Conservation (phyloP, 495 filamentous ascomycete species). For the Trichoderma gamsii region DNA sequence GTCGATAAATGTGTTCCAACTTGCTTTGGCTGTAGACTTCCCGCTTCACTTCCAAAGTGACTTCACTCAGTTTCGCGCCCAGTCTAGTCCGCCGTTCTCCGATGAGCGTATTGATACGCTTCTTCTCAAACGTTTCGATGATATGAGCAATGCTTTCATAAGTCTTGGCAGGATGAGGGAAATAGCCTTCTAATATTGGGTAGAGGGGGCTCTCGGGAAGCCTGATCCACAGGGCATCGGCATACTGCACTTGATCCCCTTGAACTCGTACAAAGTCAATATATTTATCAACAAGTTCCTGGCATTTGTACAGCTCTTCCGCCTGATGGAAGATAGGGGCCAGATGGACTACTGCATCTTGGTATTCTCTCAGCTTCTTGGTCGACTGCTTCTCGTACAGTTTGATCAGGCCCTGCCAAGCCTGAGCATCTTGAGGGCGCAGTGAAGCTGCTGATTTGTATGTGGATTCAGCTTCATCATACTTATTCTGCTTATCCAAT, state of each 20-base stretch:
- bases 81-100: slow-evolving; percentile 82
- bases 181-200: slow-evolving; percentile 73
- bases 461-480: slow-evolving; percentile 62
- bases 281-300: slow-evolving; percentile 77
- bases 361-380: slow-evolving; percentile 66
- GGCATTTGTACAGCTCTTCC: slow-evolving; percentile 63
- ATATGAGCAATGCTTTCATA: slow-evolving; percentile 82
- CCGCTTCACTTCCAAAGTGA: slow-evolving; percentile 77
- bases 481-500: slow-evolving; percentile 64
- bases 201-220: slow-evolving; percentile 75
- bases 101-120: slow-evolving; percentile 85
- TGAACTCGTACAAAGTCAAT: slow-evolving; percentile 59
- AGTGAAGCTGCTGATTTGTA: slow-evolving; percentile 67
- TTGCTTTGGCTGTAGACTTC: slow-evolving; percentile 69
- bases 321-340: slow-evolving; percentile 65
- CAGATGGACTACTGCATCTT: slow-evolving; percentile 60
- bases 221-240: slow-evolving; percentile 64
- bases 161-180: slow-evolving; percentile 73
- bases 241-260: slow-evolving; percentile 66
- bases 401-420: slow-evolving; percentile 86
- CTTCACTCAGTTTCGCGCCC: slow-evolving; percentile 74
- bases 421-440: slow-evolving; percentile 50
- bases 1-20: slow-evolving; percentile 67
- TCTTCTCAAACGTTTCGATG: slow-evolving; percentile 78
- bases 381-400: slow-evolving; percentile 72